These are phyloP conservation scores for Alternaria ethzedia DNA, from an alignment of 2,329 filamentous ascomycete species.

Conservation along the genomic window DNA sequence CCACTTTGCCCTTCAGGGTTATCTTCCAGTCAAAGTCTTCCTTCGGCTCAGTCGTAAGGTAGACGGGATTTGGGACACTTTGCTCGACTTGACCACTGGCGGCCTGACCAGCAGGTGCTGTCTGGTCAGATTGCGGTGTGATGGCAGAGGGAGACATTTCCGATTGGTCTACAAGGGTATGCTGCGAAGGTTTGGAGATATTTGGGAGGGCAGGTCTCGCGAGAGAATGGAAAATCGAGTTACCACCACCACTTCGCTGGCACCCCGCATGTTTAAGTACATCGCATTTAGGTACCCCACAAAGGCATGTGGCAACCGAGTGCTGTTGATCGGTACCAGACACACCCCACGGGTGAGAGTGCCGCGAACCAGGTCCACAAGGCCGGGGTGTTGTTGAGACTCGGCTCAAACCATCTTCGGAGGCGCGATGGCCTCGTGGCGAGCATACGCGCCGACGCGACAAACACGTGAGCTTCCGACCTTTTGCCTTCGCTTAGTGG, in stretches of 20 bases:
- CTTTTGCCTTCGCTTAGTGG: constrained; percentile 17
- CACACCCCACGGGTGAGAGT: not conserved
- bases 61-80: constrained; percentile 38
- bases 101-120: constrained; percentile 19
- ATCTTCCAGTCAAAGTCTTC: constrained; percentile 56
- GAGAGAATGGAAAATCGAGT: constrained; percentile 3
- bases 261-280: constrained; percentile 30
- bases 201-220: constrained; percentile 16
- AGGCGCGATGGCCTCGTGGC: constrained; percentile 16
- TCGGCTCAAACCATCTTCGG: not conserved
- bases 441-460: constrained; percentile 22
- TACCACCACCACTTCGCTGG: constrained; percentile 11
- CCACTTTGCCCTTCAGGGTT: constrained; percentile 52
- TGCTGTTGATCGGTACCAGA: not conserved
- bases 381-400: constrained; percentile 2
- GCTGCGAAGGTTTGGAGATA: constrained; percentile 12
- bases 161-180: not conserved
- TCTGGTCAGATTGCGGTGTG: constrained; percentile 21
- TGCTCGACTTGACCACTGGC: constrained; percentile 29
- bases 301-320: constrained; percentile 15
- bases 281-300: constrained; percentile 9
- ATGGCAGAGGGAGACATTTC: constrained; percentile 41
- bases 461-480: not conserved
- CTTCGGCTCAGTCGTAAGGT: constrained; percentile 52
- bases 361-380: constrained; percentile 1